A percentile compares a stretch with the other conserved stretches of the same genome.
These are phyloP conservation scores for Trametes maxima DNA, from an alignment of 768 basidiomycete genomes.

Conservation along the genomic window DNA sequence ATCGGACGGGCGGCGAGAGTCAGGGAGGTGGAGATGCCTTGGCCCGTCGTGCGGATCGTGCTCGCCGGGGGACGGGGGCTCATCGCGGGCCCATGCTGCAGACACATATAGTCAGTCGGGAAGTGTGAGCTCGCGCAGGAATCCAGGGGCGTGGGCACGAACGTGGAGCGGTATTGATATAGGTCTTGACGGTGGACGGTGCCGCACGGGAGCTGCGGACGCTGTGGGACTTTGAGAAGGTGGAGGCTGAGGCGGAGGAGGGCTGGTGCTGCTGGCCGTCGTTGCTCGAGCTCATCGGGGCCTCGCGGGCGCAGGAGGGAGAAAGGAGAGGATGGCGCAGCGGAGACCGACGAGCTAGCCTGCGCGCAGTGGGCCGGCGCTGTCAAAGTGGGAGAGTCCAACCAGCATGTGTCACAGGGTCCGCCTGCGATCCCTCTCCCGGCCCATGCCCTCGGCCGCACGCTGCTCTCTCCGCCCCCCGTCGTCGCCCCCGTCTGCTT, in stretches of 20 bases:
- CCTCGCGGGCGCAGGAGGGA: conserved; percentile 5
- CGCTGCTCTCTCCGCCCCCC: conserved; percentile 7
- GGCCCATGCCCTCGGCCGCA: neutral
- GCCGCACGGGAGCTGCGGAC: conserved; percentile 30
- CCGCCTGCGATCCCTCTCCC: neutral
- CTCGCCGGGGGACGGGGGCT: conserved; percentile 73
- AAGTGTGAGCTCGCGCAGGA: neutral
- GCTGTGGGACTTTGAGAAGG: conserved; percentile 34
- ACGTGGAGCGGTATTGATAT: conserved; percentile 71
- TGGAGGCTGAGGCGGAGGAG: conserved; percentile 23
- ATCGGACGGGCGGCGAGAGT: conserved; percentile 52
- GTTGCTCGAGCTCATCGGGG: conserved; percentile 18
- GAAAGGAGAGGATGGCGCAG: conserved; percentile 14
- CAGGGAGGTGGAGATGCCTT: conserved; percentile 33
- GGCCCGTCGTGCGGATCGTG: conserved; percentile 41
- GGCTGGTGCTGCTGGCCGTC: conserved; percentile 21
- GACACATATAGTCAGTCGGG: neutral
- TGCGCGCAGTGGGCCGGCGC: conserved; percentile 18
- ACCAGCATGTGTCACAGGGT: conserved; percentile 9
- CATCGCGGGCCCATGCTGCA: conserved; percentile 82
- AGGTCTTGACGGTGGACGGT: conserved; percentile 51
- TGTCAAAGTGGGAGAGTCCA: conserved; percentile 15
- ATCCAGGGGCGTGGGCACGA: conserved; percentile 32
- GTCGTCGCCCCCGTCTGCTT: neutral
- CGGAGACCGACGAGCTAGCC: conserved; percentile 4